A percentile compares a stretch with the other conserved stretches of the same genome.
phyloP scores from a whole-genome alignment of 176 grass and related monocot genomes.

The Oryza australiensis region DNA sequence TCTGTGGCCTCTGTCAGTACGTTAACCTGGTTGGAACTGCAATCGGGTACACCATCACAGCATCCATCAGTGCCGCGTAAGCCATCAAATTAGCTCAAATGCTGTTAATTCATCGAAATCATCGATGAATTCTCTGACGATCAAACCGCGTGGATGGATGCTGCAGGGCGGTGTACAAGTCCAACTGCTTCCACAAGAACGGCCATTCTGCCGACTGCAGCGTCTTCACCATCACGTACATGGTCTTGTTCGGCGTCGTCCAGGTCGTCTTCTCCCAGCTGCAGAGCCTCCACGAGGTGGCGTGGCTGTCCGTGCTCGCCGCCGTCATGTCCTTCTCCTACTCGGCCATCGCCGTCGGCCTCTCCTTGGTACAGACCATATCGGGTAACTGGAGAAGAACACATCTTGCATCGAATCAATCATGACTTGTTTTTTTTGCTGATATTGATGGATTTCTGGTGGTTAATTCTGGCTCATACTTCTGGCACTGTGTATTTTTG shows the following conservation, averaged over 20 bases:
- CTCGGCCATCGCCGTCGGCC: conserved; percentile 33
- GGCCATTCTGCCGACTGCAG: conserved; percentile 32
- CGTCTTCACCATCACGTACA: conserved; percentile 29
- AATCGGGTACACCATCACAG: conserved; percentile 53
- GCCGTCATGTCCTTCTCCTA: conserved; percentile 35
- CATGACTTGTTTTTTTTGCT: background rate
- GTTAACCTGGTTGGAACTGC: conserved; percentile 31
- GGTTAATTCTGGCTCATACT: no score
- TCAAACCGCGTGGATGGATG: background rate
- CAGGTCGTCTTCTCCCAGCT: conserved; percentile 41
- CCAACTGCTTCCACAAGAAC: conserved; percentile 46
- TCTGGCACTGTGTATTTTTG: no score
- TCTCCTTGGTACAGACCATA: conserved; percentile 41
- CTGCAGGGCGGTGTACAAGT: conserved; percentile 35
- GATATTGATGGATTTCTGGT: background rate
- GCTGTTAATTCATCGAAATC: background rate
- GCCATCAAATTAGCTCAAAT: no score
- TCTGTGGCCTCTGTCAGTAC: conserved; percentile 43
- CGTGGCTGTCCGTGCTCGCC: conserved; percentile 45
- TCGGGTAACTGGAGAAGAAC: background rate
- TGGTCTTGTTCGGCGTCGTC: conserved; percentile 36
- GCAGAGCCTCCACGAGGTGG: conserved; percentile 43
- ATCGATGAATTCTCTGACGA: background rate
- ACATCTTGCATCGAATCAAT: background rate
- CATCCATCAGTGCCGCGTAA: conserved; percentile 51